phyloP scores from a whole-genome alignment of 495 filamentous ascomycete species.

The Penicillium daleae region DNA sequence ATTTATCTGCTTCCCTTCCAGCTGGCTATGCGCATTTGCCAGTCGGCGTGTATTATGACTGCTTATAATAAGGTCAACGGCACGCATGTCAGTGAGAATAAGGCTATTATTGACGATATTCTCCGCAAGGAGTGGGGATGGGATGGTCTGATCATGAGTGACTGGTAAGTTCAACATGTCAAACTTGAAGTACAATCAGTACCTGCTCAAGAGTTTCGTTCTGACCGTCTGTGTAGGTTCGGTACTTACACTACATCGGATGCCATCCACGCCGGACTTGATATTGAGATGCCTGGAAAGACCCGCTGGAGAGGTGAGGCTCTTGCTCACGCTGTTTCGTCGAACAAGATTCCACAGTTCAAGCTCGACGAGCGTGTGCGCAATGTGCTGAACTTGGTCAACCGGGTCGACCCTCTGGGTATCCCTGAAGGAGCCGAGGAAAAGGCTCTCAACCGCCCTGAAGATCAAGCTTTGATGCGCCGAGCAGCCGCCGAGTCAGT shows the following conservation, averaged over 20 bases:
- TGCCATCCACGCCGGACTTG: conserved; percentile 64
- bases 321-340: conserved; percentile 58
- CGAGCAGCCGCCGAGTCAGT: conserved; percentile 66
- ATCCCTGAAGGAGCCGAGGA: conserved; percentile 62
- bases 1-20: conserved; percentile 78
- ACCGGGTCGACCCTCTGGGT: conserved; percentile 62
- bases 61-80: conserved; percentile 79
- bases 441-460: conserved; percentile 59
- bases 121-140: conserved; percentile 73
- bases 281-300: conserved; percentile 75
- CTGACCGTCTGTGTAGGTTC: conserved; percentile 31
- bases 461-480: conserved; percentile 63
- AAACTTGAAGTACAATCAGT: too few species aligned
- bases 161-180: conserved; percentile 59
- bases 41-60: conserved; percentile 72
- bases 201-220: not conserved
- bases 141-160: conserved; percentile 69
- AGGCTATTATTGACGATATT: conserved; percentile 62
- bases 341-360: conserved; percentile 53
- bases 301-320: conserved; percentile 64
- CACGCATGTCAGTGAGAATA: conserved; percentile 66
- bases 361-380: conserved; percentile 63
- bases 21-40: conserved; percentile 65
- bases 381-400: conserved; percentile 63
- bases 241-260: conserved; percentile 66